Conservation (phyloP, 768 basidiomycete genomes). For the Tylopilus cervinicoccineus region DNA sequence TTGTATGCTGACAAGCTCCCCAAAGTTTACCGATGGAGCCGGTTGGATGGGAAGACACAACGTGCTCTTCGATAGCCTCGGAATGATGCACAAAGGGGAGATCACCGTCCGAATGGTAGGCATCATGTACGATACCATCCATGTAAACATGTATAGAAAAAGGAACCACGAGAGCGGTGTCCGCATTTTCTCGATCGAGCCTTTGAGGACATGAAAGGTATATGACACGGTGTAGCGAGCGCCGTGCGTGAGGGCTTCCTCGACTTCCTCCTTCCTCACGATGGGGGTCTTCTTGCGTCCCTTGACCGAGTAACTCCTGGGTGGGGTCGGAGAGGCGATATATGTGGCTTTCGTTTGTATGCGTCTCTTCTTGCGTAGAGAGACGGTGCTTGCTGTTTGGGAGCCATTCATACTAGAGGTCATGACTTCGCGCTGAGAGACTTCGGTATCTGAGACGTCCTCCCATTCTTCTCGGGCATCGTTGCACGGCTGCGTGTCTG, state of each 20-base stretch:
- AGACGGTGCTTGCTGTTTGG: conserved; percentile 16
- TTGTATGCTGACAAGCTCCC: conserved; percentile 56
- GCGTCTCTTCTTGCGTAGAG: conserved; percentile 29
- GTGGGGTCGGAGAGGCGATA: conserved; percentile 18
- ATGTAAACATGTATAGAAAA: conserved; percentile 47
- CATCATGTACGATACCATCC: conserved; percentile 40
- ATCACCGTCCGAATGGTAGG: conserved; percentile 44
- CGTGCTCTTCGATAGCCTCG: conserved; percentile 46
- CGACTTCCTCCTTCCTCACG: conserved; percentile 27
- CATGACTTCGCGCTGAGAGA: conserved; percentile 6
- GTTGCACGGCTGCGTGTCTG: not conserved
- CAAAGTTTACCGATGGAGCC: conserved; percentile 51
- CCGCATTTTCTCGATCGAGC: conserved; percentile 47
- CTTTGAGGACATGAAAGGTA: conserved; percentile 43
- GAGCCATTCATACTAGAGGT: conserved; percentile 6
- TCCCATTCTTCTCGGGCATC: conserved; percentile 31
- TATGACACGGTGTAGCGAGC: conserved; percentile 36
- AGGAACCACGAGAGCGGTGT: conserved; percentile 53
- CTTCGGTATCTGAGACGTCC: conserved; percentile 27
- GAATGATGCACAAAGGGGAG: conserved; percentile 58
- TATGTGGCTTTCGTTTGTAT: conserved; percentile 17
- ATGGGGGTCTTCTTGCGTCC: conserved; percentile 27
- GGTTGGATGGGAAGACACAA: conserved; percentile 36
- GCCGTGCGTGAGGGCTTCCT: conserved; percentile 20
- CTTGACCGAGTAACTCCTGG: conserved; percentile 16